Base-by-base conservation (phyloP, 306 rosid genomes). In the Castanea crenata region DNA sequence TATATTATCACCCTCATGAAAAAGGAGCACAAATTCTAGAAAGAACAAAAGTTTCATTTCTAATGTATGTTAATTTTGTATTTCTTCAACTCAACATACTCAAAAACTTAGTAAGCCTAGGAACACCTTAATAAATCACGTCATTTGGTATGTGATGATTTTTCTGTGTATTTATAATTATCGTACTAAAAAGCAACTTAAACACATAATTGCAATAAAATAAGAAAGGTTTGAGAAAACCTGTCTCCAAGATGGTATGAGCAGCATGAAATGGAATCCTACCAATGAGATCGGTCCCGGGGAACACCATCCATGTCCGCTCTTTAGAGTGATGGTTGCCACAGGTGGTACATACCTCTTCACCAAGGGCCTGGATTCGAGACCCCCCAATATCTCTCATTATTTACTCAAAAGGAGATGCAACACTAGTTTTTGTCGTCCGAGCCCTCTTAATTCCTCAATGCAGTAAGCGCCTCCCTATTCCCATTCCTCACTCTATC, bases 391-490 rank as follows among this genome's bases (percentile, higher is more conserved):
- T 84, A 68, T 89, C 96, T 83, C 85, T 95, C 99, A 90, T 95
- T 34, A 95, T 87, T 49, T 94, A 91, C 76, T 88, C 98, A 82
- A 89, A 95, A 61, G 98, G 87, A 54, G 97, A 90, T 52, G 91
- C 92, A 71, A 91, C 79, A 74, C 98, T 95, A 72, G 86, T 88
- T 79, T 83, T 91, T 63, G 98, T 92, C 21, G 97, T 95, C 62
- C 89, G 85, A 31, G 99, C 99, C 83, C 86, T 87, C 87, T 71
- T 23, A 23, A 23, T 23, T 95, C 85, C 99, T 90, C 75, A 92
- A 73, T 55, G 96, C 91, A 58, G 99, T 91, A 74, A 92, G 90
- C 41, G 99, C 98, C 90, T 95, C 97, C 67, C 99, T 85, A 58
- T 91, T 90, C 82, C 94, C 96, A 80, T 91, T 95, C 82, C 99